Base-by-base conservation (phyloP, 768 basidiomycete genomes). In the Galerina marginata region DNA sequence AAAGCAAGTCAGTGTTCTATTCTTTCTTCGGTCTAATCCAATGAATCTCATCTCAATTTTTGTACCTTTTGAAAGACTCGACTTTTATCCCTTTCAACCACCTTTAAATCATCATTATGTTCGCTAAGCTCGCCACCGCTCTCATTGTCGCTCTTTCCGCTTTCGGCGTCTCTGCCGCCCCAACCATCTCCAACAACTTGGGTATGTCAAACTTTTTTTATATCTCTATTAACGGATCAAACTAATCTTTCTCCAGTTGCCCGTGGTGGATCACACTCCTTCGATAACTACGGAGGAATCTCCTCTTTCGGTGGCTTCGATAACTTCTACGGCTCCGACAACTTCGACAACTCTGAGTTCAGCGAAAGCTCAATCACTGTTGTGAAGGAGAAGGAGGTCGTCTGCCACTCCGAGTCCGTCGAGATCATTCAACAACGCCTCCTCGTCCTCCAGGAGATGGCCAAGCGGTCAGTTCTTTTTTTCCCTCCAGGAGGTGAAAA, bases 381-480 rank as follows among this genome's bases (percentile, higher is more conserved):
- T 53, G 71, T 77, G 9, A 70, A 77, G 50, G 69, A 75, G 59
- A 59, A 76, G 14, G 69, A 78, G 45, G 58, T 81, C 23, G 79
- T 80, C 47, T 81, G 80, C 72, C 77, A 73, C 57, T 68, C 71
- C 20, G 67, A 75, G 64, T 61, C 66, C 39, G 63, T 81, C 51
- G 70, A 70, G 54, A 77, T 83, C 68, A 72, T 81, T 53, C 82
- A 83, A 59, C 81, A 83, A 59, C 74, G 76, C 6, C 75, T 82
- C 36, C 71, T 77, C 39, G 74, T 83, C 54, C 69, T 82, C 36
- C 75, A 77, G 58, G 80, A 82, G 68, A 77, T 81, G 72, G 79
- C 79, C 40, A 81, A 81, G 71, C 75, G 71, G 81, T 81, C 54
- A 60, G 67, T 44, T 4, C n/a, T 45, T n/a, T 20, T 58, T 9